These are phyloP conservation scores for Tetracladium setigerum DNA, from an alignment of 495 filamentous ascomycete species.

Conservation along the genomic window DNA sequence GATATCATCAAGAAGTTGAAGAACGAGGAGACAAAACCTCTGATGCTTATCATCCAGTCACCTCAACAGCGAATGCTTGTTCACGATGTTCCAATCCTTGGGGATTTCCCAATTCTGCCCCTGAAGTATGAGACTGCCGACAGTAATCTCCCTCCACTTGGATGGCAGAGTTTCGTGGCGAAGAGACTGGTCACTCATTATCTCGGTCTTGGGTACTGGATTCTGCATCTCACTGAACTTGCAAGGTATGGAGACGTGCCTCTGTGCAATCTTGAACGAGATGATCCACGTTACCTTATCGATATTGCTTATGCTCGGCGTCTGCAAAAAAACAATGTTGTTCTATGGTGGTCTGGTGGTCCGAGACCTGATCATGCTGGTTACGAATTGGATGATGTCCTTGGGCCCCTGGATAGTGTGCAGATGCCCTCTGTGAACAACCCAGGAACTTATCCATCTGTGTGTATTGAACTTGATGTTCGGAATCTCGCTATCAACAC, in stretches of 20 bases:
- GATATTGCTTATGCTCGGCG: conserved; percentile 92
- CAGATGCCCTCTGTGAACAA: conserved; percentile 91
- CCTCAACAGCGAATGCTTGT: conserved; percentile 71
- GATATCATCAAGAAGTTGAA: conserved; percentile 82
- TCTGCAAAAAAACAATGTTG: conserved; percentile 83
- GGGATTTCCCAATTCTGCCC: conserved; percentile 74
- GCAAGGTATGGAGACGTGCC: conserved; percentile 91
- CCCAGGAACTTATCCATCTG: conserved; percentile 86
- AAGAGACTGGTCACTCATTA: conserved; percentile 84
- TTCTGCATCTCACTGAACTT: conserved; percentile 76
- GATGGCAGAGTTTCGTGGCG: conserved; percentile 88
- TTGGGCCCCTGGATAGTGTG: conserved; percentile 77
- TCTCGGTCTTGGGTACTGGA: conserved; percentile 83
- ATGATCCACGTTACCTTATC: conserved; percentile 90
- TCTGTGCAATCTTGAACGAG: conserved; percentile 87
- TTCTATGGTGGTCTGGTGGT: conserved; percentile 94
- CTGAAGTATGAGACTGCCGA: conserved; percentile 78
- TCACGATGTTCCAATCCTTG: conserved; percentile 78
- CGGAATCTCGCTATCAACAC: conserved; percentile 97
- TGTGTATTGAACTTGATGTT: conserved; percentile 92
- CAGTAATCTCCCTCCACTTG: conserved; percentile 79
- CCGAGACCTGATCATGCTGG: conserved; percentile 91
- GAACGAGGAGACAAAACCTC: conserved; percentile 71
- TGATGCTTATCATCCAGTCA: conserved; percentile 84
- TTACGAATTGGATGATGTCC: conserved; percentile 87